These are phyloP conservation scores for Myxozyma udenii DNA, from an alignment of 805 yeast genomes.

Conservation along the genomic window DNA sequence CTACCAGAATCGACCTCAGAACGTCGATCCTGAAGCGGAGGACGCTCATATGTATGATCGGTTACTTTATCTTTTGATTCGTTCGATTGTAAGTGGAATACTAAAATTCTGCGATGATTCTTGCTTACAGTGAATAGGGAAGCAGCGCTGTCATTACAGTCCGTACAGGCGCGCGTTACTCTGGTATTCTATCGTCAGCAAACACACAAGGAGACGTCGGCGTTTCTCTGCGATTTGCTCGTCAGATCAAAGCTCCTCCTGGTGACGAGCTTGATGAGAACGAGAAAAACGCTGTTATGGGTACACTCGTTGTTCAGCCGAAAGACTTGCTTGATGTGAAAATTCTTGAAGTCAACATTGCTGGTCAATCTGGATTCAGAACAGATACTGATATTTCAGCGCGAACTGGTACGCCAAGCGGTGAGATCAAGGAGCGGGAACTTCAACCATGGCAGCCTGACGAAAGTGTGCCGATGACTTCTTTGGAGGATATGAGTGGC, in stretches of 20 bases:
- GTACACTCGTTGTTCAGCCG: slow-evolving; percentile 47
- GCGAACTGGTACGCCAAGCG: slow-evolving; percentile 24
- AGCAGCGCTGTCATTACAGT: slow-evolving; percentile 56
- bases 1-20: slow-evolving; percentile 18
- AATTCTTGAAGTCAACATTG: slow-evolving; percentile 43
- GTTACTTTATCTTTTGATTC: slow-evolving; percentile 52
- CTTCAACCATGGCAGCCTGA: slow-evolving; percentile 86
- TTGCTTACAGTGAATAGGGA: slow-evolving; percentile 37
- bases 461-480: slow-evolving; percentile 36
- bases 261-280: slow-evolving; percentile 40
- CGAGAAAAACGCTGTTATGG: slow-evolving; percentile 42
- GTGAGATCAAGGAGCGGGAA: slow-evolving; percentile 58
- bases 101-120: neutral
- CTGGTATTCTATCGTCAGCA: slow-evolving; percentile 57
- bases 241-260: slow-evolving; percentile 40
- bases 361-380: slow-evolving; percentile 48
- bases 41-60: slow-evolving; percentile 51
- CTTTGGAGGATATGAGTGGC: slow-evolving; percentile 39
- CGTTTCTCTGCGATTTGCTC: slow-evolving; percentile 54
- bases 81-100: slow-evolving; percentile 46
- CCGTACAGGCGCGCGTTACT: slow-evolving; percentile 55
- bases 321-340: slow-evolving; percentile 54
- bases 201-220: slow-evolving; percentile 50
- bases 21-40: slow-evolving; percentile 33
- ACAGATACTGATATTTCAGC: slow-evolving; percentile 85